Conservation (phyloP, 2,329 filamentous ascomycete genomes). For the Aureobasidium leucospermi region DNA sequence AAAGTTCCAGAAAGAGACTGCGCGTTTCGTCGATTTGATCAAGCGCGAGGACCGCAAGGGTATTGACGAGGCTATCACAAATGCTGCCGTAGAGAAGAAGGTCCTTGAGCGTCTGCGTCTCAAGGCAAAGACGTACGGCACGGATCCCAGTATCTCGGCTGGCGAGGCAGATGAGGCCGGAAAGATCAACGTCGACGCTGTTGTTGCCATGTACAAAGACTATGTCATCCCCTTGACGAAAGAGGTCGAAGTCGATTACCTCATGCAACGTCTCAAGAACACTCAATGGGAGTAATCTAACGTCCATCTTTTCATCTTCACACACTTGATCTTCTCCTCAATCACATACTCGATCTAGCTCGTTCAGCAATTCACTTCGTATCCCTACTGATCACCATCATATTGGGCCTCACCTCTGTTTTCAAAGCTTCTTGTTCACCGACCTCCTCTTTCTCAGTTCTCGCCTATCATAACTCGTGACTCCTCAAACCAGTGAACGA, state of each 20-base stretch:
- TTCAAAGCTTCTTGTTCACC: no score
- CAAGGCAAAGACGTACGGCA: conserved; percentile 91
- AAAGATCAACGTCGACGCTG: conserved; percentile 90
- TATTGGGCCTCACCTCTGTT: no score
- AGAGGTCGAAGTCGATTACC: conserved; percentile 93
- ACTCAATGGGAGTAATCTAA: conserved; percentile 39
- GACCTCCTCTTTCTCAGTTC: no score
- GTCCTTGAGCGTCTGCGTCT: conserved; percentile 78
- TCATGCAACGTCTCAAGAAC: conserved; percentile 79
- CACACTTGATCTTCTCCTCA: no score
- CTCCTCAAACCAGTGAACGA: no score
- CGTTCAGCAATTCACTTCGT: no score
- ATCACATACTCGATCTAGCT: no score
- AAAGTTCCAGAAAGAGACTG: conserved; percentile 80
- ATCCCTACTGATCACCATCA: no score
- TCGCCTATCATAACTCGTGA: no score
- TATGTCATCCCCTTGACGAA: conserved; percentile 98
- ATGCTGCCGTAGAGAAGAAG: conserved; percentile 80
- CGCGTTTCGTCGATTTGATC: conserved; percentile 76
- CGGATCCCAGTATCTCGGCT: conserved; percentile 60
- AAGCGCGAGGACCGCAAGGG: conserved; percentile 69
- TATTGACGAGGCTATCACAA: conserved; percentile 85
- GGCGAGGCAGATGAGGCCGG: conserved; percentile 45
- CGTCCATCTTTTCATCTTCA: no score
- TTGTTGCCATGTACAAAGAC: conserved; percentile 73